Evolutionary conservation across 2,329 filamentous ascomycete species (phyloP), one percentile per base, ranked within the genome.

Genomic region (Colletotrichum phormii): DNA sequence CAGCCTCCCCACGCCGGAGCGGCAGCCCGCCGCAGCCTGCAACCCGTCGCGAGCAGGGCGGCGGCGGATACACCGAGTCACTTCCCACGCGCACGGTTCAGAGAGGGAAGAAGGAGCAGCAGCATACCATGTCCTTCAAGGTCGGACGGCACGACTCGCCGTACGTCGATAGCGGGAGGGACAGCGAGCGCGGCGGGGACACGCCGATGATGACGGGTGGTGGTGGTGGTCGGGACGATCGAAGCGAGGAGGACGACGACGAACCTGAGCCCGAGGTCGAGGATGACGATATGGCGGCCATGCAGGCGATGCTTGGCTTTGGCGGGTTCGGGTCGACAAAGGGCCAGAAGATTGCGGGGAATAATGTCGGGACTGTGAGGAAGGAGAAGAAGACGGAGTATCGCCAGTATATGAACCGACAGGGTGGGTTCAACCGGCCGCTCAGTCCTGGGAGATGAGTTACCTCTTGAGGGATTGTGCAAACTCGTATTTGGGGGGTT

Each of bases 381-480:
- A 98, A 97, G 87, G 95, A 97, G 84, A 98, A 98, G 90, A 95
- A 95, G 90, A 94, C 92, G 15, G 90, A 97, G 86, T 98, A 98
- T 80, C 89, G 97, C 77, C 97, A 99, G 89, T 99, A 99, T 83
- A 99, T 99, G 91, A 97, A 97, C 80, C 89, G 94, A 69, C 87
- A 91, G 64, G 94, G 94, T 68, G 94, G 94, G 6, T 97, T 97
- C 86, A 97, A 96, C 81, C 84, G 94, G 77, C 93, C 94, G 58
- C 84, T 95, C 64, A 93, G 92, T 81, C 91, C 90, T 24, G 80
- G 81, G 24, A 77, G 86, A 62, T 86, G 70, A 77, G 54, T 6
- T n/a, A 9, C 5, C 5, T 31, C 33, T 9, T 29, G 26, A 29
- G 26, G 26, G 26, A 5, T 29, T 5, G 26, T 5, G 26, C 1